Evolutionary conservation across 306 rosid species (phyloP).

Genomic region (Prunus mira): DNA sequence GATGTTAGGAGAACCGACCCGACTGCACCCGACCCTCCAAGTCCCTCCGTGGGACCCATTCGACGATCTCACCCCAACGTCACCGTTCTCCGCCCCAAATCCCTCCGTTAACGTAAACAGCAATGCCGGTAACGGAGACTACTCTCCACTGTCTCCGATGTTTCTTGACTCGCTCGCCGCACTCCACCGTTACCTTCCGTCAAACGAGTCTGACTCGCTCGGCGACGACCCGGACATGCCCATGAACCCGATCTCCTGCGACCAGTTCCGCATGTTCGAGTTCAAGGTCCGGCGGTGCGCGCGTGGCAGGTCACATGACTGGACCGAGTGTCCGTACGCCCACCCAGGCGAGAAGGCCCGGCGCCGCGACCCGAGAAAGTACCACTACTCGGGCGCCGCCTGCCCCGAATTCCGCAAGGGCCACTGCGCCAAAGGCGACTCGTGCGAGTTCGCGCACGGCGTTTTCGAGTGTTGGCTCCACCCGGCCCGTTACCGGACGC

Average conservation of each 20-base stretch:
- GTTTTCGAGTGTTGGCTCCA: conserved; percentile 97
- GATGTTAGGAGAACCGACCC: conserved; percentile 34
- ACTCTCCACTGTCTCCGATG: conserved; percentile 18
- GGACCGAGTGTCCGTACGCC: conserved; percentile 87
- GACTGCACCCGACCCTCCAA: conserved; percentile 33
- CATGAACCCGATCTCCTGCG: conserved; percentile 45
- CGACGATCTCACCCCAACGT: conserved; percentile 24
- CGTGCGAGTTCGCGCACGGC: conserved; percentile 85
- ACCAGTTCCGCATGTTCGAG: conserved; percentile 82
- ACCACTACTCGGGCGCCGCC: conserved; percentile 60
- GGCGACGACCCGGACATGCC: conserved; percentile 36
- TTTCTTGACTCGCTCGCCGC: conserved; percentile 34
- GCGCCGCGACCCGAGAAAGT: conserved; percentile 75
- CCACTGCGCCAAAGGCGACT: conserved; percentile 60
- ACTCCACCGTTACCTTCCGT: conserved; percentile 43
- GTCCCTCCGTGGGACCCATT: conserved; percentile 41
- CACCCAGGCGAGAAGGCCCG: conserved; percentile 97
- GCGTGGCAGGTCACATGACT: conserved; percentile 82
- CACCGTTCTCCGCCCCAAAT: conserved; percentile 23
- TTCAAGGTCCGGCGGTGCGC: conserved; percentile 66
- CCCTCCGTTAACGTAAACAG: conserved; percentile 17
- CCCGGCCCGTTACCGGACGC: conserved; percentile 84
- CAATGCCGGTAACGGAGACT: conserved; percentile 34
- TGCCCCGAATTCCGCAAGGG: conserved; percentile 83
- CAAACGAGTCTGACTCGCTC: conserved; percentile 33